These are phyloP conservation scores for Thielaviopsis populi DNA, from an alignment of 2,329 filamentous ascomycete genomes.

Conservation along the genomic window DNA sequence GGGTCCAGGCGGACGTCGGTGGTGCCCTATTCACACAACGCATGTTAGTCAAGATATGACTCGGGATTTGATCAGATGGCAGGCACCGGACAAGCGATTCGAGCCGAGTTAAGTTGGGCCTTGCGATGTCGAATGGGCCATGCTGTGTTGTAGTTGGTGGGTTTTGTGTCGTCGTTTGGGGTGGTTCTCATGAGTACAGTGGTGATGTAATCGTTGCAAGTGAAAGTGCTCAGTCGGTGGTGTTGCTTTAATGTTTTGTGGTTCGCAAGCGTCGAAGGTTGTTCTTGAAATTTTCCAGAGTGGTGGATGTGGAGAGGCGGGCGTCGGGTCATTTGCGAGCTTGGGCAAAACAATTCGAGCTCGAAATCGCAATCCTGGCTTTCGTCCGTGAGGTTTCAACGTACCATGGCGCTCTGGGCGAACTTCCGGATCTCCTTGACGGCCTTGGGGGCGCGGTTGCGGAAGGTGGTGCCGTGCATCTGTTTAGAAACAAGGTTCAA, in stretches of 20 bases:
- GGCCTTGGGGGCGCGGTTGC: slow-evolving; percentile 95
- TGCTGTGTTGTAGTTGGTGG: not conserved
- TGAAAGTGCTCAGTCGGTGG: too few relatives aligned
- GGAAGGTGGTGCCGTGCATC: slow-evolving; percentile 96
- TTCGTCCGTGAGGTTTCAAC: slow-evolving; percentile 23
- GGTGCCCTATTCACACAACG: slow-evolving; percentile 53
- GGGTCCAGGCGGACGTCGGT: slow-evolving; percentile 95
- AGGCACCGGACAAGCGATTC: not conserved
- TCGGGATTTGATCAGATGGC: not conserved
- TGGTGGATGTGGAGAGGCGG: not conserved
- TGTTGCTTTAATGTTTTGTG: not conserved
- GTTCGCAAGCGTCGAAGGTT: not conserved
- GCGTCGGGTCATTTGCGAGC: not conserved
- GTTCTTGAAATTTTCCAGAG: not conserved
- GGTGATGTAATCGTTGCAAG: not conserved
- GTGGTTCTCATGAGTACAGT: not conserved
- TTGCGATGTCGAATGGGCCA: not conserved
- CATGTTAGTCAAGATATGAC: slow-evolving; percentile 15
- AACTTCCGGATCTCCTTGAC: slow-evolving; percentile 99
- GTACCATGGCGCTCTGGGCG: slow-evolving; percentile 89
- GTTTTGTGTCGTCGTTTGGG: not conserved
- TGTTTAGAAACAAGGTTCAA: slow-evolving; percentile 28
- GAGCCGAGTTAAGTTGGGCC: not conserved
- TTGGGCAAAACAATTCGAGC: not conserved
- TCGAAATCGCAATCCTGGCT: slow-evolving; percentile 9